Conservation (phyloP, 768 basidiomycete species). For the Pulveroboletus sp. region DNA sequence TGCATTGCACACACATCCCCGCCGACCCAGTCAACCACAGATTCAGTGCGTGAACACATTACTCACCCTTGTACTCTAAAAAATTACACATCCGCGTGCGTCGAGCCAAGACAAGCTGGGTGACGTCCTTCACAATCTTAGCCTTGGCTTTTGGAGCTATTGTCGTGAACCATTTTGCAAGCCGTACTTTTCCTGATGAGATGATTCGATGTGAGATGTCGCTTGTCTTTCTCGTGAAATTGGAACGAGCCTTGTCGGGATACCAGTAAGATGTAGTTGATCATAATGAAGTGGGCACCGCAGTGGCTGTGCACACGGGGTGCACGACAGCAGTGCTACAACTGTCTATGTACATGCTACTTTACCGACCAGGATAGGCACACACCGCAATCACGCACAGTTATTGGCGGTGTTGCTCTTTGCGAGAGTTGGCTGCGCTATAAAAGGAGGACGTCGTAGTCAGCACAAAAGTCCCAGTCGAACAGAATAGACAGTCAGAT, state of each 20-base stretch:
- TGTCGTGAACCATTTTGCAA: slow-evolving; percentile 95
- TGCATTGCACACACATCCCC: not conserved
- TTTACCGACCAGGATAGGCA: not conserved
- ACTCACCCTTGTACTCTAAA: slow-evolving; percentile 89
- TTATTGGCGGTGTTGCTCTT: not conserved
- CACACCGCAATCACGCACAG: not conserved
- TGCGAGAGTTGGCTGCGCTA: not conserved
- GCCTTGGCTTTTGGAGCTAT: slow-evolving; percentile 74
- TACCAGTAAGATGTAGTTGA: slow-evolving; percentile 90
- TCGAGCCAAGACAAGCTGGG: slow-evolving; percentile 84
- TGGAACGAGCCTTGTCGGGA: slow-evolving; percentile 75
- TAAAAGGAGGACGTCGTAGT: not conserved
- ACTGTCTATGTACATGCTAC: not conserved
- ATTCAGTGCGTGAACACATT: not conserved
- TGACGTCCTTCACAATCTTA: slow-evolving; percentile 95
- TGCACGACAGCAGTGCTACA: too few relatives aligned
- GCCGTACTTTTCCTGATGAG: slow-evolving; percentile 76
- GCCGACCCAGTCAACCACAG: slow-evolving; percentile 26
- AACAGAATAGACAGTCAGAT: slow-evolving; percentile 55
- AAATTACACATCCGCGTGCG: slow-evolving; percentile 94
- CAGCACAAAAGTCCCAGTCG: slow-evolving; percentile 1
- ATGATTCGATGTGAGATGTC: slow-evolving; percentile 9
- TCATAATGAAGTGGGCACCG: slow-evolving; percentile 41
- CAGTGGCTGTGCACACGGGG: slow-evolving; percentile 24
- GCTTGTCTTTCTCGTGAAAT: not conserved